Conservation (phyloP, 169 alveolate genomes). For the Hepatocystis sp. region DNA sequence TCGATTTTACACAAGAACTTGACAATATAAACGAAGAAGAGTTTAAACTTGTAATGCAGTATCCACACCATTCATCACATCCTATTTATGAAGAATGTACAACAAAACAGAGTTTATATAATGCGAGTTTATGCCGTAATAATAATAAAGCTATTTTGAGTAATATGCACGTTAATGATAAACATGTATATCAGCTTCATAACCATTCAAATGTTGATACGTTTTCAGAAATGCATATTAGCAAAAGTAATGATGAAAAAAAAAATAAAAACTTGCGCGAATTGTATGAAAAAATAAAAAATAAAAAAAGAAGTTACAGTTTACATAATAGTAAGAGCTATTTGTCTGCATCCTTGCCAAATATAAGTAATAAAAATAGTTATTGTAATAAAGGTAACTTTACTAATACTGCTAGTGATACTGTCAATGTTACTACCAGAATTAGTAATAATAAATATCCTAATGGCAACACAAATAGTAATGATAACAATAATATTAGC, state of each 20-base stretch:
- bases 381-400: not conserved
- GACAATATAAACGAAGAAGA: not conserved
- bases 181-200: too few species aligned
- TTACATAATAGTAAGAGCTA: not conserved
- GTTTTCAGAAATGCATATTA: not conserved
- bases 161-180: not conserved
- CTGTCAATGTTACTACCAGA: not conserved
- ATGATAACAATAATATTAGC: not conserved
- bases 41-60: too few species aligned
- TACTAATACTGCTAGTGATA: not conserved
- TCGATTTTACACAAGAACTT: not conserved
- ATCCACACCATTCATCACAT: too few species aligned
- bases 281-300: conserved; percentile 44
- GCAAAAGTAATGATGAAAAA: not conserved
- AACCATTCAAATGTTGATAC: too few species aligned
- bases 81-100: too few species aligned
- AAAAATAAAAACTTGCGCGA: conserved; percentile 18
- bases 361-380: conserved; percentile 3
- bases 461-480: not conserved
- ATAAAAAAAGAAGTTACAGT: conserved; percentile 4
- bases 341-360: too few species aligned
- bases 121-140: too few species aligned
- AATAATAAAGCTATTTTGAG: too few species aligned
- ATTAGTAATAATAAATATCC: not conserved
- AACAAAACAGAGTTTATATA: too few species aligned